These are phyloP conservation scores for Antrodiella citrinella DNA, from an alignment of 768 basidiomycete species.

Conservation along the genomic window DNA sequence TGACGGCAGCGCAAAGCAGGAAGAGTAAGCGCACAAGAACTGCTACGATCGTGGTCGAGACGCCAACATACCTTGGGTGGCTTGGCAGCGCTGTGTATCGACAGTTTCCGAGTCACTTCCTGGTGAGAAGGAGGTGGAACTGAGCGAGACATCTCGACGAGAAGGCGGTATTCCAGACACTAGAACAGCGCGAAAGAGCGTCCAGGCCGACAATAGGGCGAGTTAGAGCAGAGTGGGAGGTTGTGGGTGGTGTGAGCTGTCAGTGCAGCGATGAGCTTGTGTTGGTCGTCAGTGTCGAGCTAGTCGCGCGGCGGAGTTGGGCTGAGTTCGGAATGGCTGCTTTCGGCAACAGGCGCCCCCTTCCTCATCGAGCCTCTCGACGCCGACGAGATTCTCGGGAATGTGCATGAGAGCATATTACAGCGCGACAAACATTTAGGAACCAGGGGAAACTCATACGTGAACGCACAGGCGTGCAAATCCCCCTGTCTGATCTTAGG, in stretches of 20 bases:
- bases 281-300: slow-evolving; percentile 5
- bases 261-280: slow-evolving; percentile 13
- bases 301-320: slow-evolving; percentile 3
- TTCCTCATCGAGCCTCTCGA: not conserved
- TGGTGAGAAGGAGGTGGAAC: slow-evolving; percentile 71
- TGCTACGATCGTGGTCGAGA: not conserved
- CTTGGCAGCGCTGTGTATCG: slow-evolving; percentile 56
- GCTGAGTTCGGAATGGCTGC: slow-evolving; percentile 6
- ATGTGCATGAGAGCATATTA: not conserved
- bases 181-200: slow-evolving; percentile 5
- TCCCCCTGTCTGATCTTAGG: not conserved
- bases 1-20: not conserved
- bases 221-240: slow-evolving; percentile 2
- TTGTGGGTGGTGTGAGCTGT: slow-evolving; percentile 26
- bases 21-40: not conserved
- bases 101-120: slow-evolving; percentile 82
- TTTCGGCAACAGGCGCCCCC: not conserved
- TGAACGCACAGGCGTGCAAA: not conserved
- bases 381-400: slow-evolving; percentile 1
- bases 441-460: too few relatives aligned
- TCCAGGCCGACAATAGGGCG: slow-evolving; percentile 4
- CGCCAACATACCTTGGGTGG: slow-evolving; percentile 27
- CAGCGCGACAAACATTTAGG: too few relatives aligned
- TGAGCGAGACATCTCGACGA: slow-evolving; percentile 18
- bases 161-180: slow-evolving; percentile 21